A percentile compares a stretch with the other conserved stretches of the same genome.
Conservation (phyloP, 2,329 filamentous ascomycete genomes). For the Thielaviopsis musarum region DNA sequence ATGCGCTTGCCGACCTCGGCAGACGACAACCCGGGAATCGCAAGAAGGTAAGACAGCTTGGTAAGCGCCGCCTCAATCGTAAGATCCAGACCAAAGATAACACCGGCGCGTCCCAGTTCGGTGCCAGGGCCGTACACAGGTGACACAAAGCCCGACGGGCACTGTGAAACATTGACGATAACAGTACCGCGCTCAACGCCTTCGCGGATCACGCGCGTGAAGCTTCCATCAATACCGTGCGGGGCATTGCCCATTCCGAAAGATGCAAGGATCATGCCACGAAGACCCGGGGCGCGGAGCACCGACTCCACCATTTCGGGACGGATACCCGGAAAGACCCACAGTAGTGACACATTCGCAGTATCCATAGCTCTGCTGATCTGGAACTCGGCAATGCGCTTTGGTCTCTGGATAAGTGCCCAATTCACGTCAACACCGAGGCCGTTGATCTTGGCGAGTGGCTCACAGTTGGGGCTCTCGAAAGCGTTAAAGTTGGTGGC, state of each 20-base stretch:
- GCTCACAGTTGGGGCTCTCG: slow-evolving; percentile 69
- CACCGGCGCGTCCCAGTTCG: slow-evolving; percentile 63
- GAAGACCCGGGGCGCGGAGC: slow-evolving; percentile 55
- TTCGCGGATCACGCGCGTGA: slow-evolving; percentile 60
- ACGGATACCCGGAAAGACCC: slow-evolving; percentile 83
- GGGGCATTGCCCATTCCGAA: slow-evolving; percentile 90
- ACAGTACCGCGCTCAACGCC: slow-evolving; percentile 69
- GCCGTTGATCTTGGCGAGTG: slow-evolving; percentile 66
- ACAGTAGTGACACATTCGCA: slow-evolving; percentile 74
- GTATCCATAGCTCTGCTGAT: slow-evolving; percentile 65
- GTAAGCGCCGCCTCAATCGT: slow-evolving; percentile 83
- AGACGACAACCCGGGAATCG: slow-evolving; percentile 43
- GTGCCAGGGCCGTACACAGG: slow-evolving; percentile 65
- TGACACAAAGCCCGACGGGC: slow-evolving; percentile 59
- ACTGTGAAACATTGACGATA: slow-evolving; percentile 85
- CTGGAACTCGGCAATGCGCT: slow-evolving; percentile 54
- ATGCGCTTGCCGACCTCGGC: slow-evolving; percentile 54
- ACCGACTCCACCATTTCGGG: slow-evolving; percentile 87
- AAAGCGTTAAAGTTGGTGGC: slow-evolving; percentile 79
- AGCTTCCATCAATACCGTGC: slow-evolving; percentile 58
- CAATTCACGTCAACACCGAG: slow-evolving; percentile 69
- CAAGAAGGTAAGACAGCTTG: slow-evolving; percentile 75
- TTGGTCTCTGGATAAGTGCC: slow-evolving; percentile 60
- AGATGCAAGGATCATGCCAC: slow-evolving; percentile 73
- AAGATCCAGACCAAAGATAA: slow-evolving; percentile 78